Conservation (phyloP, 1,284 basidiomycete genomes). For the Ustilago tritici region DNA sequence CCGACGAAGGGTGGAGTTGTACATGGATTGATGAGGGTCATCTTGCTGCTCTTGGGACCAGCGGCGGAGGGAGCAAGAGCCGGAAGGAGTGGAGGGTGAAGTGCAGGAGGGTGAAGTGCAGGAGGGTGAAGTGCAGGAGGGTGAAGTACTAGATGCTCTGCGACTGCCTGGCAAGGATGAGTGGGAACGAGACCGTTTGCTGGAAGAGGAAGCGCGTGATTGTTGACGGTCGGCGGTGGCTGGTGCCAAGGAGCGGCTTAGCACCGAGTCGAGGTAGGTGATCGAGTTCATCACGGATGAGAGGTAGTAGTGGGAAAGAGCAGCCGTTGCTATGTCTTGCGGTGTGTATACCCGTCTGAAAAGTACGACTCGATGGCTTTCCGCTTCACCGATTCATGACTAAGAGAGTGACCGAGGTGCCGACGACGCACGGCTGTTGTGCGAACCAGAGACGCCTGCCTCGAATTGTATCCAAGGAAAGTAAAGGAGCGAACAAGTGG, state of each 20-base stretch:
- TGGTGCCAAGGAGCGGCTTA: conserved; percentile 52
- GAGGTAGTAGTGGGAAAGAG: background rate
- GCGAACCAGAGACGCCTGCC: no score
- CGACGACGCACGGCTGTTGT: background rate
- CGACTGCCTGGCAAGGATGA: conserved; percentile 44
- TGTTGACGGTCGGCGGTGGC: conserved; percentile 20
- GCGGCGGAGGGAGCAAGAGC: conserved; percentile 35
- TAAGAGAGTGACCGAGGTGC: background rate
- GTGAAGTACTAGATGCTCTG: conserved; percentile 32
- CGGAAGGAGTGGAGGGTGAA: conserved; percentile 11
- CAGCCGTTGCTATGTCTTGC: background rate
- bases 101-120: conserved; percentile 24
- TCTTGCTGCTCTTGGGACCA: conserved; percentile 48
- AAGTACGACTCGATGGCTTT: background rate
- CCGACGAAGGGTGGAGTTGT: conserved; percentile 31
- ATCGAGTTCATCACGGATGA: conserved; percentile 58
- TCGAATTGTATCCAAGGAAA: background rate
- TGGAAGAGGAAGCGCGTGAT: conserved; percentile 23
- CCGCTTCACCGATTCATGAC: conserved; percentile 27
- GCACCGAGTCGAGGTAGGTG: conserved; percentile 61
- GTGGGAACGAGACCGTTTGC: conserved; percentile 39
- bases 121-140: conserved; percentile 1
- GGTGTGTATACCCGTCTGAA: no score
- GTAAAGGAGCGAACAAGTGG: no score
- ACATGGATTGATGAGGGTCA: conserved; percentile 15